Conservation (phyloP, 2,329 filamentous ascomycete species). For the Pyricularia sp. region DNA sequence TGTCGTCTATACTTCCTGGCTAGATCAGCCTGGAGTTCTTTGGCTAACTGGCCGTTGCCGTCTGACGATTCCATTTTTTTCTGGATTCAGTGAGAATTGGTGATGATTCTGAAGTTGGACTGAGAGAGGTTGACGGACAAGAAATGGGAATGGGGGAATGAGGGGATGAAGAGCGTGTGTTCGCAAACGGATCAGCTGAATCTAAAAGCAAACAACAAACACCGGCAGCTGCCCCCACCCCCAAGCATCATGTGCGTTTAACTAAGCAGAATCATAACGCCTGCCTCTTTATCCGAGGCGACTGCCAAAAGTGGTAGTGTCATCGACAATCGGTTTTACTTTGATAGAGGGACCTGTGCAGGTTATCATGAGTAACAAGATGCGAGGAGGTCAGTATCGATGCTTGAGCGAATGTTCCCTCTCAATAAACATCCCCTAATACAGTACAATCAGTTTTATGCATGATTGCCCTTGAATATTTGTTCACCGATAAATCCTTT, state of each 20-base stretch:
- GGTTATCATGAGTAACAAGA: neutral
- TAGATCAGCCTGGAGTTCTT: neutral
- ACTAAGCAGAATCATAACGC: neutral
- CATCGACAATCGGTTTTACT: too few relatives aligned
- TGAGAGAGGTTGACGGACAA: neutral
- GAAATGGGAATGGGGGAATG: neutral
- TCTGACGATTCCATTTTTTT: neutral
- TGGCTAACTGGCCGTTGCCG: neutral
- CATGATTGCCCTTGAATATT: neutral
- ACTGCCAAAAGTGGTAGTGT: neutral
- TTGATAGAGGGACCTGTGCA: neutral
- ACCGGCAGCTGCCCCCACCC: neutral
- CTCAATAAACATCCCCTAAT: neutral
- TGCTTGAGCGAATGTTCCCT: neutral
- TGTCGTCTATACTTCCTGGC: neutral
- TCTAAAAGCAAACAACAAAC: neutral
- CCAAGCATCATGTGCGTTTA: neutral
- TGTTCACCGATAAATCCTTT: neutral
- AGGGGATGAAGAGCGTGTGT: neutral
- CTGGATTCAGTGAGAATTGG: neutral
- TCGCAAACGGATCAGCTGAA: neutral
- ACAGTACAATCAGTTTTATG: neutral
- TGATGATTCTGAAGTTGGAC: neutral
- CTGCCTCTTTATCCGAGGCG: neutral
- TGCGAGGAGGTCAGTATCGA: neutral